Conservation (phyloP, 2,329 filamentous ascomycete genomes). For the Coleophoma eucalyptorum region DNA sequence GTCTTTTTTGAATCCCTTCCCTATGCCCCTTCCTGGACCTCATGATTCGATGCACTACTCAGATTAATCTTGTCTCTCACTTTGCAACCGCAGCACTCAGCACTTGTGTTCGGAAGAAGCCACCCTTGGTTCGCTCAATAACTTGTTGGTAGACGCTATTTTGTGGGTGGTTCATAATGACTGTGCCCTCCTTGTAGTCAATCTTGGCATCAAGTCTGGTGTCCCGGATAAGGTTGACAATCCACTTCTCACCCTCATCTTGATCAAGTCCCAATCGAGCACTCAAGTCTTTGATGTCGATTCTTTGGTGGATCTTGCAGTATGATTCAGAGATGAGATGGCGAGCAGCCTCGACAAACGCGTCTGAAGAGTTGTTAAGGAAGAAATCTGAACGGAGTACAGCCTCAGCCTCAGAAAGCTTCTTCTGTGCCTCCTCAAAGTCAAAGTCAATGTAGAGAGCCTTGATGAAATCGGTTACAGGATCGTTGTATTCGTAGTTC, state of each 20-base stretch:
- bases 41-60: too few relatives aligned
- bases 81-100: slow-evolving; percentile 50
- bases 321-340: slow-evolving; percentile 98
- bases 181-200: slow-evolving; percentile 97
- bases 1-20: neutral
- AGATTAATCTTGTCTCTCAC: slow-evolving; percentile 12
- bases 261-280: slow-evolving; percentile 85
- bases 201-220: slow-evolving; percentile 98
- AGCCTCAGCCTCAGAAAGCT: slow-evolving; percentile 82
- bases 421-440: slow-evolving; percentile 92
- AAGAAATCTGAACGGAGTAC: slow-evolving; percentile 95
- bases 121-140: slow-evolving; percentile 97
- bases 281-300: slow-evolving; percentile 96
- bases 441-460: slow-evolving; percentile 95
- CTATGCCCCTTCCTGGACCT: too few relatives aligned
- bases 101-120: slow-evolving; percentile 97
- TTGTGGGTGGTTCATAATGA: slow-evolving; percentile 98
- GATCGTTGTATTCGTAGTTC: slow-evolving; percentile 95
- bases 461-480: slow-evolving; percentile 93
- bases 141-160: slow-evolving; percentile 99
- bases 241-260: slow-evolving; percentile 99
- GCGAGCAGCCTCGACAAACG: slow-evolving; percentile 89
- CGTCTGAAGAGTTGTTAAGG: slow-evolving; percentile 77
- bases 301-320: slow-evolving; percentile 99
- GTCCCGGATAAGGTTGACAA: slow-evolving; percentile 97